phyloP scores from a whole-genome alignment of 1,284 basidiomycete species.

The Coniferiporia sulphurascens region DNA sequence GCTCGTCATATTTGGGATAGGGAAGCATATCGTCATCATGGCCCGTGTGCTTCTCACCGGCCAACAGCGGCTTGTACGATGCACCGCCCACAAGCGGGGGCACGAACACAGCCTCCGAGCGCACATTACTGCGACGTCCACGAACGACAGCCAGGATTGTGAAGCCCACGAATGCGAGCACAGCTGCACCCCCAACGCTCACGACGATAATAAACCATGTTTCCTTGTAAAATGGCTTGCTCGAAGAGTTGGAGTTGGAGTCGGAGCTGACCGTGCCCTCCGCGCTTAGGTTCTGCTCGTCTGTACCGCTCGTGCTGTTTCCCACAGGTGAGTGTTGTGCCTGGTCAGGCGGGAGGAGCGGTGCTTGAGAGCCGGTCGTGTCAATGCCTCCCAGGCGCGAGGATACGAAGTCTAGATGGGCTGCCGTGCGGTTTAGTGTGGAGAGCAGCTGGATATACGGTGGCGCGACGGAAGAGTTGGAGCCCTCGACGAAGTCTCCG shows the following conservation, averaged over 20 bases:
- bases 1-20: neutral
- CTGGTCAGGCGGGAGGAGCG: constrained; percentile 14
- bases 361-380: constrained; percentile 26
- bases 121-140: constrained; percentile 1
- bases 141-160: neutral
- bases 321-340: neutral
- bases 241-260: too few species aligned
- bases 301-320: neutral
- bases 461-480: constrained; percentile 29
- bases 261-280: too few species aligned
- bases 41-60: neutral
- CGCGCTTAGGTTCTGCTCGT: neutral
- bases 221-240: neutral
- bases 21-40: neutral
- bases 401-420: constrained; percentile 49
- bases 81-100: neutral
- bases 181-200: neutral
- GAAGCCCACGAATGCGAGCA: neutral
- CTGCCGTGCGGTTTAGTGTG: constrained; percentile 36
- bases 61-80: neutral
- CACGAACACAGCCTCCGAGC: neutral
- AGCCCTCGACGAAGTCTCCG: constrained; percentile 27
- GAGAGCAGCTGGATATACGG: constrained; percentile 54
- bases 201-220: constrained; percentile 8
- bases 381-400: constrained; percentile 47